Evolutionary conservation across 2,329 filamentous ascomycete genomes (phyloP), one percentile per base, ranked within the genome.

Genomic region (Harringtonia lauricola): DNA sequence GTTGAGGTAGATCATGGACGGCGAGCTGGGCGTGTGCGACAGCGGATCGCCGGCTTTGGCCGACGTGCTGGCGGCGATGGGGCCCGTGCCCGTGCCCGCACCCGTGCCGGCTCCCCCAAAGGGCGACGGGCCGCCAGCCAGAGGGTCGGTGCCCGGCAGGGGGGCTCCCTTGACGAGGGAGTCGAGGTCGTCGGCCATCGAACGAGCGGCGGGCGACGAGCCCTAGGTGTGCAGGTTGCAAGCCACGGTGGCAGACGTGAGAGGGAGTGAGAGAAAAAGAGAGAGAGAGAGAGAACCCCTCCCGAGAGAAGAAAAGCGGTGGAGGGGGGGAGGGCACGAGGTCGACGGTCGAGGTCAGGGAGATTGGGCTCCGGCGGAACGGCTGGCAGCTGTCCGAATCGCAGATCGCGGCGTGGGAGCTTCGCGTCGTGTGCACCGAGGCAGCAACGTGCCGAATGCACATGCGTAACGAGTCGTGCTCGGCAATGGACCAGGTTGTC

Each of bases 1-100:
- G 64, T 98, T 98, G 56, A 98, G 80, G 66, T 98, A 98, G 58
- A 98, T 95, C 70, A 95, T 92, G 43, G 87, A 86, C 37, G 89
- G 89, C 15, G 86, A 87, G 58, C 85, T 90, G n/a, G 89, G 89
- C 15, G 90, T 79, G 49, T 82, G 79, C 54, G 80, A 81, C 49
- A 90, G 75, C 24, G 87, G 86, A 59, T 94, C 87, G 58, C 67
- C 65, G 24, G 68, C 62, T 54, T 71, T 72, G 53, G 54, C 55
- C 53, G 66, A 52, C 51, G 66, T 54, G 50, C 68, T 60, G 51
- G 59, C 53, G 55, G 59, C 52, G 57, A 69, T 64, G 54, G 67
- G 61, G 56, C 64, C 65, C 12, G 22, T 6, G 15, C 39, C 37
- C 38, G 17, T 18, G 26, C 36, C 41, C 30, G 10, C 26, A n/a